These are phyloP conservation scores for Platanthera zijinensis DNA, from an alignment of 106 monocot species.

Conservation along the genomic window DNA sequence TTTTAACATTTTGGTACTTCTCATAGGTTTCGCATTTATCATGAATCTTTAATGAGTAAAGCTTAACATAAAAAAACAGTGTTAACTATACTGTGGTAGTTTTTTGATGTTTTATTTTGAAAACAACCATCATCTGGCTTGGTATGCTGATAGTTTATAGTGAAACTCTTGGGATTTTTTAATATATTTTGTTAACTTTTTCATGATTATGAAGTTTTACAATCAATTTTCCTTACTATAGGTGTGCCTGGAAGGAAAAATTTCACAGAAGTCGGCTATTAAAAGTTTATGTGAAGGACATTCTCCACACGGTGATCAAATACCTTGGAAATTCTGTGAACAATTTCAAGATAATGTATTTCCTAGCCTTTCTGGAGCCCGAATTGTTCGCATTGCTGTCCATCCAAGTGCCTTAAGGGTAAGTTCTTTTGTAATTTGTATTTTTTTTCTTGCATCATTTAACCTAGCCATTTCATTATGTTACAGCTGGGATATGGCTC, in stretches of 20 bases:
- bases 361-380: conserved; percentile 84
- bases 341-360: conserved; percentile 86
- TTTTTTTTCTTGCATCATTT: background rate
- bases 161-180: background rate
- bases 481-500: conserved; percentile 89
- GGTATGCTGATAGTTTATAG: background rate
- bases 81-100: too few species aligned
- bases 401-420: conserved; percentile 91
- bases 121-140: background rate
- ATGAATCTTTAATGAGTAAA: too few species aligned
- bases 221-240: conserved; percentile 13
- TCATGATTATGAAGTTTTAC: background rate
- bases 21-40: too few species aligned
- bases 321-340: conserved; percentile 95
- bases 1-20: too few species aligned
- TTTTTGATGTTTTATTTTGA: background rate
- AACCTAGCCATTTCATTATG: background rate
- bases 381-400: conserved; percentile 95
- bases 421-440: conserved; percentile 7
- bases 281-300: conserved; percentile 73
- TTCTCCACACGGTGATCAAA: conserved; percentile 82
- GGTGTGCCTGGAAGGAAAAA: conserved; percentile 97
- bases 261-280: conserved; percentile 72
- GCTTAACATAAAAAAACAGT: too few species aligned
- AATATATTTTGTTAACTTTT: background rate